Evolutionary conservation across 306 rosid genomes (phyloP), one percentile per base, ranked within the genome.

Genomic region (Nissolia schottii): DNA sequence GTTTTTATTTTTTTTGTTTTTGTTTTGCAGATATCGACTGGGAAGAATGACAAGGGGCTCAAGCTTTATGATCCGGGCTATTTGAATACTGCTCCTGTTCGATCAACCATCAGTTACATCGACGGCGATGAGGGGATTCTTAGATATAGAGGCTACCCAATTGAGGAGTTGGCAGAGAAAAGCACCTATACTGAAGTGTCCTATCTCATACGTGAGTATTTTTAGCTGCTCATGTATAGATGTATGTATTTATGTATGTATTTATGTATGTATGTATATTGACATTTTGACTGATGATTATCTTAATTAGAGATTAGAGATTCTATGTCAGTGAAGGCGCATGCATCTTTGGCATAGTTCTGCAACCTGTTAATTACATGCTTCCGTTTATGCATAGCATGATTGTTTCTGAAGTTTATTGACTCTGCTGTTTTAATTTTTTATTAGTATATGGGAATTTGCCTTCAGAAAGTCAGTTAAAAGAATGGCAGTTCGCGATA

Each of bases 81-180:
- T 82, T 85, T 93, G 51, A 93, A 93, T 78, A 93, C 98, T 0
- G 98, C 98, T 49, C 98, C 98, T 35, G 98, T 93, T 68, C 83
- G 97, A 28, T 93, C 98, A 2, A 77, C 91, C 23, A 90, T 93
- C 68, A 85, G 90, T 72, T 93, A 88, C 81, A 93, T 93, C 35
- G 97, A 93, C 79, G 98, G 97, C 0, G 98, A 93, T 53, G 97
- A 81, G 80, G 98, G 97, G 54, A 84, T 93, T 77, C 98, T 93
- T 63, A 87, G 98, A 81, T 93, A 93, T 55, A 83, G 97, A 79
- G 98, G 97, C 31, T 93, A 85, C 77, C 98, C 97, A 19, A 93
- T 93, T 73, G 97, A 90, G 86, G 97, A 93, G 66, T 73, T 93
- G 93, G 97, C 97, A 28, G 96, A 88, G 83, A 86, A 83, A 46